Base-by-base conservation (phyloP, 345 rosid genomes). In the Pelargonium nanum region DNA sequence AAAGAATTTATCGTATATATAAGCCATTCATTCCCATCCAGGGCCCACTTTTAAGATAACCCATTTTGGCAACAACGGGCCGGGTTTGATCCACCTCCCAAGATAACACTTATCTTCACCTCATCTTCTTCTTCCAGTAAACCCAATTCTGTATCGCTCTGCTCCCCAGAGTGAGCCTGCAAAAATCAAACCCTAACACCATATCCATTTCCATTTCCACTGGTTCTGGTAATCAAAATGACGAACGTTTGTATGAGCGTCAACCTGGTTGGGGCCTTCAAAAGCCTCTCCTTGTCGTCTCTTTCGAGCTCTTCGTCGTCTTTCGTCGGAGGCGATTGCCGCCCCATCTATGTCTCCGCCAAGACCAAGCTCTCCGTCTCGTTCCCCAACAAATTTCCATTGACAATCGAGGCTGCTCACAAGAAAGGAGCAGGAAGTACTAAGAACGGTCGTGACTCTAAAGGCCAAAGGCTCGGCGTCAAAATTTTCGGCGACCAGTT, bases 371-470 rank as follows among this genome's bases (percentile, higher is more conserved):
- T 72, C 67, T 59, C 79, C 19, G 67, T 80, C 26, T 74, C 85
- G 22, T 60, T 66, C 24, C 84, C 86, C 5, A 48, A 6, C 61
- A 74, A 71, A 65, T 22, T 80, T 58, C 91, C 95, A 2, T 58
- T 82, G 61, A 84, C 86, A 2, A 85, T 92, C 24, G 83, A 89
- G 65, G 80, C 85, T 65, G 98, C 98, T 17, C 98, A 92, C 77
- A 92, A 92, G 77, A 92, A 92, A 70, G 96, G 98, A 62, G 96
- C 96, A 15, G 98, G 98, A 9, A 92, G 98, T 57, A 92, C 98
- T n/a, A 92, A 92, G 82, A 92, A 92, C 61, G 98, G 98, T 67
- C 98, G 98, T 61, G 98, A 92, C 68, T 92, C 98, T 32, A 72
- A 23, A 13, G 98, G 97, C 5, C 80, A 91, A 32, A 76, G 97